These are phyloP conservation scores for Neurospora sublineolata DNA, from an alignment of 495 filamentous ascomycete genomes.

Conservation along the genomic window DNA sequence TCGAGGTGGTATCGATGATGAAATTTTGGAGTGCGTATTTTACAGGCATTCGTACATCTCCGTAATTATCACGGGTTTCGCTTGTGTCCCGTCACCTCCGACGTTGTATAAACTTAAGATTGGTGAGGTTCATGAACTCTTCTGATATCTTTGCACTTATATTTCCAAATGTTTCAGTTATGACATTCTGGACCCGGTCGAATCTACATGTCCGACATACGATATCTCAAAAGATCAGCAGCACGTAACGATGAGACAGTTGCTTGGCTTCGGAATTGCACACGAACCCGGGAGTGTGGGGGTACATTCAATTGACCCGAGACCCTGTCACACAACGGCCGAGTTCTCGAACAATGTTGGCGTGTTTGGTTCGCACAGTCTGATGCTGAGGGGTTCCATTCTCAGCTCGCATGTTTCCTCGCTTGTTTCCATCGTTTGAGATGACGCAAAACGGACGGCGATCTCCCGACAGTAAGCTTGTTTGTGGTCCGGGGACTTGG, in stretches of 20 bases:
- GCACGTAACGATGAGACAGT: too few relatives aligned
- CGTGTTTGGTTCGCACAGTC: neutral
- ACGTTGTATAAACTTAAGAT: neutral
- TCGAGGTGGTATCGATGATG: neutral
- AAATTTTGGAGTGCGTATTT: neutral
- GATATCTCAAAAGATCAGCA: too few relatives aligned
- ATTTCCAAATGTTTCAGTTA: too few relatives aligned
- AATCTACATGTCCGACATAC: too few relatives aligned
- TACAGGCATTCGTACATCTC: neutral
- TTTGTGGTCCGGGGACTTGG: neutral
- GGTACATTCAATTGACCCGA: neutral
- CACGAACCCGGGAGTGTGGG: neutral
- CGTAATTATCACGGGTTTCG: neutral
- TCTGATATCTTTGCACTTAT: too few relatives aligned
- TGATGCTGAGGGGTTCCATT: neutral
- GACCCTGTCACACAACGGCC: neutral
- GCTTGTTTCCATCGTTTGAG: neutral
- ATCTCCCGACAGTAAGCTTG: neutral
- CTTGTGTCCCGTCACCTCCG: neutral
- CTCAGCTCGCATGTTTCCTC: neutral
- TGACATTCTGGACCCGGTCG: too few relatives aligned
- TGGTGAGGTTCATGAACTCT: too few relatives aligned
- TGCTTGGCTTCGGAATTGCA: neutral
- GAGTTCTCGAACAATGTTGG: neutral
- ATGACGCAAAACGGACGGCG: neutral